Conservation (phyloP, 345 rosid genomes). For the Eucalyptus curtisii region DNA sequence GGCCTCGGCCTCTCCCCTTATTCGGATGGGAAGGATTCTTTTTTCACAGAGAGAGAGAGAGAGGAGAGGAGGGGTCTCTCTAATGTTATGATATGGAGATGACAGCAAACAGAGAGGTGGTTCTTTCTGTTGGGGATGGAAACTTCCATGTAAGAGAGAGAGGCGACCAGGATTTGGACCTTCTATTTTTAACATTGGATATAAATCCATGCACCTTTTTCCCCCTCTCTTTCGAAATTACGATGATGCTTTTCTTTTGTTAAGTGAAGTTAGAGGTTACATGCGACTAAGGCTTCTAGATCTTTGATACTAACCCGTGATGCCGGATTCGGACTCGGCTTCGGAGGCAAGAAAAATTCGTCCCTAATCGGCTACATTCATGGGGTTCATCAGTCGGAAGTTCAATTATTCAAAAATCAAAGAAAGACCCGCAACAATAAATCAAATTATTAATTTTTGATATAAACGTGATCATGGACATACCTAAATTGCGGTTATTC, state of each 20-base stretch:
- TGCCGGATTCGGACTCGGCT: too few relatives aligned
- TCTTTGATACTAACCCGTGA: not conserved
- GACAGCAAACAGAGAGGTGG: not conserved
- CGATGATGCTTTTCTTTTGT: not conserved
- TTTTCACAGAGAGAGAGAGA: not conserved
- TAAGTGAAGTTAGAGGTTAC: not conserved
- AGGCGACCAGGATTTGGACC: not conserved
- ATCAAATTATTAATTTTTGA: not conserved
- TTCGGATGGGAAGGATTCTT: not conserved
- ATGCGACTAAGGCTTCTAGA: not conserved
- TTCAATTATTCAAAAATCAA: not conserved
- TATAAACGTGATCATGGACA: not conserved
- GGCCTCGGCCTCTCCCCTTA: not conserved
- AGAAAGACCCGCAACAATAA: not conserved
- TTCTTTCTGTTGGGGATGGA: not conserved
- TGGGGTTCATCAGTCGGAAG: not conserved
- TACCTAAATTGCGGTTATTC: not conserved
- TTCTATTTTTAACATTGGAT: not conserved
- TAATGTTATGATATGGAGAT: not conserved
- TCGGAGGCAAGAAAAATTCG: not conserved
- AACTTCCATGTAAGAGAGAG: not conserved
- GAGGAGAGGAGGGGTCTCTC: not conserved
- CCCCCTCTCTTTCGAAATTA: not conserved
- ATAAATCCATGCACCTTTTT: not conserved
- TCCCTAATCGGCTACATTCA: not conserved